phyloP scores from a whole-genome alignment of 1,284 basidiomycete species.

The Pseudozyma sp. region DNA sequence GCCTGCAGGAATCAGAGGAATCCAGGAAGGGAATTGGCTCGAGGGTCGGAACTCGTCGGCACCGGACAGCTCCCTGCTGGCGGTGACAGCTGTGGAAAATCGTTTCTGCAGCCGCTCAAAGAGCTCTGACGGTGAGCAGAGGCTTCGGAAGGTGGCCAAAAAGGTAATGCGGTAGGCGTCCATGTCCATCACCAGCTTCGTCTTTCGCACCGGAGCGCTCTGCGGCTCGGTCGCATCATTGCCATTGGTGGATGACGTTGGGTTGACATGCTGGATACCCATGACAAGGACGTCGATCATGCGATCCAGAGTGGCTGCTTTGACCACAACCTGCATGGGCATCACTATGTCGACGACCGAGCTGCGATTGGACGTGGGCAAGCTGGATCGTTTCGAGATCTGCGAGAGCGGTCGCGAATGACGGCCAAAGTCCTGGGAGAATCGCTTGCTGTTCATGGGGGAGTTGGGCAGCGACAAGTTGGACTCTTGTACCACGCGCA shows the following conservation, averaged over 20 bases:
- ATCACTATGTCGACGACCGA: constrained; percentile 55
- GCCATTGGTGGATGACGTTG: constrained; percentile 15
- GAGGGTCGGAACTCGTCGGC: constrained; percentile 49
- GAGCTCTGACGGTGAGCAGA: constrained; percentile 55
- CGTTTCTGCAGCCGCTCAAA: constrained; percentile 64
- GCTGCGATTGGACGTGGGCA: constrained; percentile 62
- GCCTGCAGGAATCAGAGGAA: constrained; percentile 32
- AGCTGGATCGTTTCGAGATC: constrained; percentile 60
- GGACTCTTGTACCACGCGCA: constrained; percentile 41
- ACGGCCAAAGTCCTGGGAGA: constrained; percentile 60
- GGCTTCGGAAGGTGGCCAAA: constrained; percentile 59
- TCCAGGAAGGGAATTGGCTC: constrained; percentile 65
- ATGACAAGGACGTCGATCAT: constrained; percentile 66
- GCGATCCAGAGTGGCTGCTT: constrained; percentile 59
- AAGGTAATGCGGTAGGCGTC: constrained; percentile 56
- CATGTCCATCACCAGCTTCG: constrained; percentile 57
- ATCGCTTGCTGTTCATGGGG: constrained; percentile 57
- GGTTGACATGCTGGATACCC: constrained; percentile 59
- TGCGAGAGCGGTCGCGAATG: constrained; percentile 57
- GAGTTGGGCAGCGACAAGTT: constrained; percentile 48
- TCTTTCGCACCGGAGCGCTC: constrained; percentile 28
- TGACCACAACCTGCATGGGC: constrained; percentile 53
- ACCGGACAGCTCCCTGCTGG: constrained; percentile 59
- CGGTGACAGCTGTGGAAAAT: constrained; percentile 59
- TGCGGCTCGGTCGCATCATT: constrained; percentile 26